A percentile compares a stretch with the other conserved stretches of the same genome.
Evolutionary conservation across 2,329 filamentous ascomycete genomes (phyloP).

Genomic region (Domatiomyces catenatus): DNA sequence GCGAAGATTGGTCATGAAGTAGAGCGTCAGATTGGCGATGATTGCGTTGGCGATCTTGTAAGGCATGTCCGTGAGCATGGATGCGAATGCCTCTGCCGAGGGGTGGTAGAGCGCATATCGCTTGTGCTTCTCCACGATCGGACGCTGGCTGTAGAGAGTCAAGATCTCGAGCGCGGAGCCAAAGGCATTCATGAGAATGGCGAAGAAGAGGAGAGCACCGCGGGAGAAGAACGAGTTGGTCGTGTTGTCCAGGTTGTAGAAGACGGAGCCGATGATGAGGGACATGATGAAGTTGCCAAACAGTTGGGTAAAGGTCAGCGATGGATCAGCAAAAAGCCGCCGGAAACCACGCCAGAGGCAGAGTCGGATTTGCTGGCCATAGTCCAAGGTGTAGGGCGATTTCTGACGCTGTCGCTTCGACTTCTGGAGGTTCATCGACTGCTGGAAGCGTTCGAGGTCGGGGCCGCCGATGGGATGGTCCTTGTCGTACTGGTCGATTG

Average conservation of each 20-base stretch:
- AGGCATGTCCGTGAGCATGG: slow-evolving; percentile 73
- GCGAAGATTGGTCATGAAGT: slow-evolving; percentile 75
- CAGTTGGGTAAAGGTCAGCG: slow-evolving; percentile 49
- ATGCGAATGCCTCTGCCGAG: slow-evolving; percentile 71
- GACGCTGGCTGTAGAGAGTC: slow-evolving; percentile 75
- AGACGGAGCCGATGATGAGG: slow-evolving; percentile 49
- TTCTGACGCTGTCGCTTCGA: slow-evolving; percentile 30
- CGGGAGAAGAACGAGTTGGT: slow-evolving; percentile 49
- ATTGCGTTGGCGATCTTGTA: slow-evolving; percentile 64
- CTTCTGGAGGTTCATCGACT: slow-evolving; percentile 29
- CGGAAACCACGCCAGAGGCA: slow-evolving; percentile 48
- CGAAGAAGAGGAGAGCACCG: slow-evolving; percentile 48
- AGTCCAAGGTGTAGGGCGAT: slow-evolving; percentile 43
- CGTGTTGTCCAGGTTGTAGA: slow-evolving; percentile 46
- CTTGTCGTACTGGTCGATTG: slow-evolving; percentile 31
- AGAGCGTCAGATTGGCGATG: slow-evolving; percentile 63
- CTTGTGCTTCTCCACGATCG: slow-evolving; percentile 80
- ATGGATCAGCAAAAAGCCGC: slow-evolving; percentile 49
- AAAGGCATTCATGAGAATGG: slow-evolving; percentile 47
- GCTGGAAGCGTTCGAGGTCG: slow-evolving; percentile 25
- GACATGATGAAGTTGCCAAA: slow-evolving; percentile 42
- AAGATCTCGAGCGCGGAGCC: slow-evolving; percentile 50
- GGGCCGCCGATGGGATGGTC: slow-evolving; percentile 29
- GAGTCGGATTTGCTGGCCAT: slow-evolving; percentile 40
- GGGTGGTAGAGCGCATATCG: slow-evolving; percentile 83